Conservation (phyloP, 2,329 filamentous ascomycete species). For the Cordyceps fumosorosea region DNA sequence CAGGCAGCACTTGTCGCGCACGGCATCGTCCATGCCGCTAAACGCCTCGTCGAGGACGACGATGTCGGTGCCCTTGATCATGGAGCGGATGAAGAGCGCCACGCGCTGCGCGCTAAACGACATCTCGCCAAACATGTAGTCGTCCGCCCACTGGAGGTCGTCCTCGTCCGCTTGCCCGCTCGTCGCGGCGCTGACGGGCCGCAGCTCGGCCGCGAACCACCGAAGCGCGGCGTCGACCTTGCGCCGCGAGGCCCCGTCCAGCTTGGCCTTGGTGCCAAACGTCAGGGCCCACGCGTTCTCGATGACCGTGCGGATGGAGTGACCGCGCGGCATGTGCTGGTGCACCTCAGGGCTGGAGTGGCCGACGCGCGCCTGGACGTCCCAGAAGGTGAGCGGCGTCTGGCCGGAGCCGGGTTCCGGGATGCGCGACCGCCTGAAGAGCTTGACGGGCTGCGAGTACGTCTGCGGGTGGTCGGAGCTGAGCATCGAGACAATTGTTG, state of each 20-base stretch:
- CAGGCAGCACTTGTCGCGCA: constrained; percentile 79
- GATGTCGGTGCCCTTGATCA: constrained; percentile 74
- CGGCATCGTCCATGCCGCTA: constrained; percentile 72
- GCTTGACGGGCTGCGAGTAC: constrained; percentile 77
- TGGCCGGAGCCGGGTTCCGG: constrained; percentile 61
- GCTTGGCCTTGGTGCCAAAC: constrained; percentile 62
- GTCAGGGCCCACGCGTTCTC: constrained; percentile 90
- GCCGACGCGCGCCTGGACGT: constrained; percentile 82
- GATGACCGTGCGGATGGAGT: constrained; percentile 67
- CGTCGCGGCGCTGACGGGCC: constrained; percentile 36
- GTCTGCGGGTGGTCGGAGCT: constrained; percentile 94
- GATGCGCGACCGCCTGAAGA: constrained; percentile 77
- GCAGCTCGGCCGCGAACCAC: constrained; percentile 77
- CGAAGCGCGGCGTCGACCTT: constrained; percentile 63
- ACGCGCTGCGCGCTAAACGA: constrained; percentile 80
- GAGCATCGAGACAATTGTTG: constrained; percentile 84
- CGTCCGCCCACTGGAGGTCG: constrained; percentile 56
- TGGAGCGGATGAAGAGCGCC: constrained; percentile 72
- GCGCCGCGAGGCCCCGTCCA: constrained; percentile 49
- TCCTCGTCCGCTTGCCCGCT: constrained; percentile 8
- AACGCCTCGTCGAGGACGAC: constrained; percentile 85
- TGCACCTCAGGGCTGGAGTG: constrained; percentile 94
- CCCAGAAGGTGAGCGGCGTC: constrained; percentile 80
- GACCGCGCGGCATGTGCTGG: constrained; percentile 75
- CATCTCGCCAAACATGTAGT: constrained; percentile 63